Base-by-base conservation (phyloP, 257 asterid species). In the Nicotiana paniculata region DNA sequence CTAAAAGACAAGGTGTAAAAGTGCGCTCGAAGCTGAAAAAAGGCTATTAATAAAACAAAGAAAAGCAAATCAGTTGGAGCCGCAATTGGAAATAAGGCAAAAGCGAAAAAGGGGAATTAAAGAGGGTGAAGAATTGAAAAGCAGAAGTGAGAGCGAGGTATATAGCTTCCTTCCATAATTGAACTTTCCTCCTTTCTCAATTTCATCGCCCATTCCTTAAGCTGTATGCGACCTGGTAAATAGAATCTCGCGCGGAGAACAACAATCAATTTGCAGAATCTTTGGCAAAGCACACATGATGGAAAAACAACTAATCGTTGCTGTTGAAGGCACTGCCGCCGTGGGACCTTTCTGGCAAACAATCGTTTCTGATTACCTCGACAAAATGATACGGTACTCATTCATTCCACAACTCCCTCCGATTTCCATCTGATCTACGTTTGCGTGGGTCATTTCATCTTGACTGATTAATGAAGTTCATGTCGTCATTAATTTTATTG, bases 311-410 rank as follows among this genome's bases (percentile, higher is more conserved):
- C 83, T 96, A 91, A 93, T 94, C 84, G 87, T 96, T 64, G 98
- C 86, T 54, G 92, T 96, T 7, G 99, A 96, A 92, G 98, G 98
- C 86, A 94, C 99, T 35, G 95, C 98, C 74, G 95, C 98, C 83
- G 53, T 91, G 61, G 98, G 98, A 4, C 97, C 98, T 5, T 88
- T 77, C 81, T 96, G 99, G 99, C 78, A 85, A 54, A 90, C 91
- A 79, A 88, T 96, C 77, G 32, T 93, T 70, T 86, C 95, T 79
- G 98, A 94, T 81, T 93, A 94, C 85, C 97, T 96, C 74, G 93
- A 91, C 26, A 96, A 94, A 83, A 91, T 89, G 76, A 86, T 96
- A 55, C 85, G 97, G 98, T 94, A 91, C 63, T 77, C 79, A 2
- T 61, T 32, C 79, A 24, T 51, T 66, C 78, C 79, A 46, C 48